Evolutionary conservation across 257 asterid species (phyloP), one percentile per base, ranked within the genome.

Genomic region (Pogostemon cablin): DNA sequence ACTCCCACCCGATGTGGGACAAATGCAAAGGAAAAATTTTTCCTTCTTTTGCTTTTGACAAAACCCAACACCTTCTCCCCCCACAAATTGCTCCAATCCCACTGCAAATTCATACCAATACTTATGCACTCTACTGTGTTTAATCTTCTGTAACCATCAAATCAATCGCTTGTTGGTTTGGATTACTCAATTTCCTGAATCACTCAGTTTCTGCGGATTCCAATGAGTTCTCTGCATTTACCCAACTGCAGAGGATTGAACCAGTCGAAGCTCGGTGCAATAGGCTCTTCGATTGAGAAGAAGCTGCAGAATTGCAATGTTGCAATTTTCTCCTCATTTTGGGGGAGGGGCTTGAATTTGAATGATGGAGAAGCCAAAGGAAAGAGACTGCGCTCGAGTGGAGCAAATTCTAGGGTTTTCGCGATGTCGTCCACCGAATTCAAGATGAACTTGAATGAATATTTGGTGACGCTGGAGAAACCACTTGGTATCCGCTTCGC

Each of bases 401-500:
- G 76, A 52, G 65, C 76, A 60, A 34, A 0, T 73, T 72, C 62
- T 69, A 67, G 78, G 81, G 81, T 79, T 74, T 69, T 71, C 2
- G 85, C 81, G 8, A 79, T 68, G 91, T 72, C 90, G 9, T 66
- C 86, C 1, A 67, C 80, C n/a, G 71, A 81, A 4, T 77, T 81
- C 54, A 86, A 86, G 82, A 87, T 91, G 96, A 91, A 91, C 81
- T 74, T 89, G 84, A 91, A 89, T 55, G 96, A 87, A 78, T 91
- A 93, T 71, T 75, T 93, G 95, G 96, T 93, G 75, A 86, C 88
- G 65, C 90, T 93, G 53, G 90, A 89, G 67, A 93, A 82, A 65
- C 99, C 99, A 0, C 90, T 93, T 32, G 99, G 99, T 37, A 87
- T 91, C 63, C 95, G 95, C 32, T 93, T 91, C 72, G 99, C 96